Evolutionary conservation across 1,284 basidiomycete genomes (phyloP), one percentile per base, ranked within the genome.

Genomic region (Tilletia setariae): DNA sequence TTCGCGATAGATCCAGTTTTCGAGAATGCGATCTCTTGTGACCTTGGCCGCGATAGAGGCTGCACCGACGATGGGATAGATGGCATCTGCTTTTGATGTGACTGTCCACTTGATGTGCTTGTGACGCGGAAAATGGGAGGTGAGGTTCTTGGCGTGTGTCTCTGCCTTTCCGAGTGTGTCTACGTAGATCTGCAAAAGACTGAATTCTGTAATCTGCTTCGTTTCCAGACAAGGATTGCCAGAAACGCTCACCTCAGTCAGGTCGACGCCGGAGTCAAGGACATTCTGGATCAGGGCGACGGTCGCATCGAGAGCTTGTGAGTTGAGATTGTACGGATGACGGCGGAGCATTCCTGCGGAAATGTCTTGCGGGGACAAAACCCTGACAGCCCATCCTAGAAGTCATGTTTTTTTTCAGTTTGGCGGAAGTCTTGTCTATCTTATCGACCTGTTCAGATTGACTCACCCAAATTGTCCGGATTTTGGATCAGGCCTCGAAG

Each of bases 31-130:
- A 79, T 98, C 95, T 72, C 95, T 86, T 0, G 95, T 98, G 43
- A 94, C 94, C 84, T 98, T 98, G 3, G 95, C 95, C 3, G 94
- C 92, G 40, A 98, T 93, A 82, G 91, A 94, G 1, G 95, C 96
- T 6, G 95, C 95, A 23, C 93, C 91, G 67, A 98, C 96, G 72
- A 98, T 94, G 77, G 94, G 96, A 86, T 90, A 98, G 74, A 93
- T 89, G 21, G 90, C 90, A 82, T 98, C 95, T 16, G 95, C 95
- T 84, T 98, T 98, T 32, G 89, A 89, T 21, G 90, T 89, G 15
- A 98, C 95, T 0, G 91, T 94, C 82, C 98, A 94, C 51, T 86
- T 85, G 65, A 81, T 80, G 69, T 80, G 77, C 21, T 68, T 64
- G 62, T 80, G 73, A 19, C 69, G 65, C 1, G 79, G 77, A 42